Evolutionary conservation across 108 stramenopile species (phyloP).

Genomic region (Pinguiococcus pyrenoidosus): DNA sequence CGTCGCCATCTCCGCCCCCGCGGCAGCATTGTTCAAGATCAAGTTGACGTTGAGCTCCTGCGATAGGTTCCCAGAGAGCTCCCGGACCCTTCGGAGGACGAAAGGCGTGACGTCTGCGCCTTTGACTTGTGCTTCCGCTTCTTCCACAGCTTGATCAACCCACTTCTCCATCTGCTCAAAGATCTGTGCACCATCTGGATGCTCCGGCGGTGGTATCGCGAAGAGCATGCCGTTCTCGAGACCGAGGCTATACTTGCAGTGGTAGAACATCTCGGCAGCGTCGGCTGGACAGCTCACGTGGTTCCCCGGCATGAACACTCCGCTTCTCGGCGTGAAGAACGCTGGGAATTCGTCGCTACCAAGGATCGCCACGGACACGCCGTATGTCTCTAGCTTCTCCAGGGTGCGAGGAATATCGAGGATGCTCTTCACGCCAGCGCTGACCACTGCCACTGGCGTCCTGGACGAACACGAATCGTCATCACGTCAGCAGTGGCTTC

Average conservation of each 20-base stretch:
- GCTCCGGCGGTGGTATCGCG: background rate
- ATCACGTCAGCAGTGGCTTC: too few species aligned
- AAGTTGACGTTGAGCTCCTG: too few species aligned
- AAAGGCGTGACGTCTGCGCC: too few species aligned
- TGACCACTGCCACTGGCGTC: slow-evolving; percentile 80
- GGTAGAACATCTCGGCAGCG: slow-evolving; percentile 52
- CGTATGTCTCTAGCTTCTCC: slow-evolving; percentile 79
- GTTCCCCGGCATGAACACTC: slow-evolving; percentile 42
- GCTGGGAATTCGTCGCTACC: slow-evolving; percentile 77
- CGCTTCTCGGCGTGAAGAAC: slow-evolving; percentile 66
- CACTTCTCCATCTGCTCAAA: background rate
- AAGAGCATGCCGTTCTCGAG: background rate
- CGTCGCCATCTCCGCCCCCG: slow-evolving; percentile 75
- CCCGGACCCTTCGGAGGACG: too few species aligned
- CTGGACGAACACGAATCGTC: too few species aligned
- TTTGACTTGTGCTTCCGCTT: too few species aligned
- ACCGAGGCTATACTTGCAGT: background rate
- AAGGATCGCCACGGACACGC: slow-evolving; percentile 67
- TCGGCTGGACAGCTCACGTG: slow-evolving; percentile 51
- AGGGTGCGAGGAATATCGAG: slow-evolving; percentile 80
- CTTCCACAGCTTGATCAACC: too few species aligned
- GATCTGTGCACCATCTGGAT: background rate
- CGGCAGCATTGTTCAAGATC: slow-evolving; percentile 67
- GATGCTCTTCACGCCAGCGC: slow-evolving; percentile 91
- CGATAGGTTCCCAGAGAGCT: too few species aligned